phyloP scores from a whole-genome alignment of 2,329 filamentous ascomycete genomes.

The Colletotrichum falcatum region DNA sequence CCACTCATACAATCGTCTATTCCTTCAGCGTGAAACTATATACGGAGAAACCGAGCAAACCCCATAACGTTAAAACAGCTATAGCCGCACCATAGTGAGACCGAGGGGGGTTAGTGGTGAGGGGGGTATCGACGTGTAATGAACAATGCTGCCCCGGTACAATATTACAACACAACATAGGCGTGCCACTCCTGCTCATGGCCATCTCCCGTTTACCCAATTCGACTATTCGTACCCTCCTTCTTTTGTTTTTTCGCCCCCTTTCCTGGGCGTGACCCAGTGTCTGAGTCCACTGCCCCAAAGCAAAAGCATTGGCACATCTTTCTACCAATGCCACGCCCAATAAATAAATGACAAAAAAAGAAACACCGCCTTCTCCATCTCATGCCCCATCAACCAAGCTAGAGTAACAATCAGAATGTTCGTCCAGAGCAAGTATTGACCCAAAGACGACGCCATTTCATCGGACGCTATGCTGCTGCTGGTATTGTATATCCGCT shows the following conservation, averaged over 20 bases:
- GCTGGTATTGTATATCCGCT: conserved; percentile 29
- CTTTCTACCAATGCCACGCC: neutral
- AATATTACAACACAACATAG: conserved; percentile 14
- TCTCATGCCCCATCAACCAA: conserved; percentile 15
- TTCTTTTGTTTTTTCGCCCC: neutral
- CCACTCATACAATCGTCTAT: conserved; percentile 18
- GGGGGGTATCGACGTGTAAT: conserved; percentile 15
- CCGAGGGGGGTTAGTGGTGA: neutral
- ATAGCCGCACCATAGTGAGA: neutral
- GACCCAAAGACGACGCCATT: conserved; percentile 33
- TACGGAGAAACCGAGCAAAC: conserved; percentile 13
- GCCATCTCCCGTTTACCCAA: neutral
- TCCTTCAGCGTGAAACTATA: conserved; percentile 9
- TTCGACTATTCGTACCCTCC: neutral
- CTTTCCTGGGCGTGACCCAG: no score
- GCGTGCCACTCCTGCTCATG: neutral
- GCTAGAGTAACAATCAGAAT: conserved; percentile 5
- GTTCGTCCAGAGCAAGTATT: conserved; percentile 16
- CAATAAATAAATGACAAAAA: neutral
- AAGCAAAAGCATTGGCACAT: neutral
- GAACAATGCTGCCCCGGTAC: conserved; percentile 24
- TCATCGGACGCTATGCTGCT: conserved; percentile 35
- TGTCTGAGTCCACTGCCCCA: neutral
- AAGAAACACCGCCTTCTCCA: conserved; percentile 10
- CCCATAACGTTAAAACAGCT: neutral